A percentile compares a stretch with the other conserved stretches of the same genome.
phyloP scores from a whole-genome alignment of 2,329 filamentous ascomycete species.

The Xylariales sp. region DNA sequence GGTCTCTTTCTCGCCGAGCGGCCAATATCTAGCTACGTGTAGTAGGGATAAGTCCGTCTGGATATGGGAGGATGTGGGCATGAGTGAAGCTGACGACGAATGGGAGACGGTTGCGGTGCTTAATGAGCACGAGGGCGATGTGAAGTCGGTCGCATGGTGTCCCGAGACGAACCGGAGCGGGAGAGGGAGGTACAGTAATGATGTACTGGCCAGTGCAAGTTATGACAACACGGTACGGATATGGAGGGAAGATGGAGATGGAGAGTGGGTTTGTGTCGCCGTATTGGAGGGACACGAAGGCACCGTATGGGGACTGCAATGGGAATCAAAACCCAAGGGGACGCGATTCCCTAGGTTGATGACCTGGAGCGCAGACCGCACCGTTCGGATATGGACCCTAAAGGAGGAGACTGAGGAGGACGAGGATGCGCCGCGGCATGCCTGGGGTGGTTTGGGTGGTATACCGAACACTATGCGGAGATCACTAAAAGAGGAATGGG shows the following conservation, averaged over 20 bases:
- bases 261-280: constrained; percentile 86
- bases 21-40: constrained; percentile 81
- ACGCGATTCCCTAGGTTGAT: constrained; percentile 58
- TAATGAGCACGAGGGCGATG: constrained; percentile 90
- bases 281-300: constrained; percentile 74
- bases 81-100: constrained; percentile 75
- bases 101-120: constrained; percentile 95
- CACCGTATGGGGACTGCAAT: constrained; percentile 88
- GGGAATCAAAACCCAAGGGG: constrained; percentile 45
- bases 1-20: constrained; percentile 68
- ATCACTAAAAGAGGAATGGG: constrained; percentile 76
- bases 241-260: constrained; percentile 84
- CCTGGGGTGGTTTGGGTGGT: constrained; percentile 43
- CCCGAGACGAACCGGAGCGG: constrained; percentile 54
- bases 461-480: constrained; percentile 90
- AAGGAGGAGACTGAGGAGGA: constrained; percentile 48
- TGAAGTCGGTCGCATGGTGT: constrained; percentile 93
- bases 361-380: constrained; percentile 81
- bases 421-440: constrained; percentile 31
- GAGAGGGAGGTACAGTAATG: constrained; percentile 48
- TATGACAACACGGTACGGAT: constrained; percentile 90
- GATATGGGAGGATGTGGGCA: constrained; percentile 89
- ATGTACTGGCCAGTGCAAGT: constrained; percentile 82
- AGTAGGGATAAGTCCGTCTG: constrained; percentile 91
- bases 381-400: constrained; percentile 74